phyloP scores from a whole-genome alignment of 345 rosid genomes.

The Theobroma cacao region DNA sequence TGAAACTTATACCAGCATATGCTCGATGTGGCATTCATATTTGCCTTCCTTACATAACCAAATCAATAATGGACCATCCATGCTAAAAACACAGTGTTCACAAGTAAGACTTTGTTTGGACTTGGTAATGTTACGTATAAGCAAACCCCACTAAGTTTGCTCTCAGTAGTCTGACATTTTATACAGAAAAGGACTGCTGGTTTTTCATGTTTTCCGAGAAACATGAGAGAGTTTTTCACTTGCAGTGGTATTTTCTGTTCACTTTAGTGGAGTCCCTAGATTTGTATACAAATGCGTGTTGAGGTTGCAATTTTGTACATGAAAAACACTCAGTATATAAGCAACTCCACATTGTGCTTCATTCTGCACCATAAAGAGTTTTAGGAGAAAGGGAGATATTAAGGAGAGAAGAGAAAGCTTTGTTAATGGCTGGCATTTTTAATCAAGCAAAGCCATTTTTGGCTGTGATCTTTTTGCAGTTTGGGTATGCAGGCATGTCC shows the following conservation, averaged over 20 bases:
- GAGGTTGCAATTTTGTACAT: not conserved
- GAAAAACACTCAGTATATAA: not conserved
- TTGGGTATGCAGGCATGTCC: slow-evolving; percentile 38
- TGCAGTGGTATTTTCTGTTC: not conserved
- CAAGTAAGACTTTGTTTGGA: not conserved
- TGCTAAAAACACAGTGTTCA: not conserved
- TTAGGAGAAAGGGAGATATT: not conserved
- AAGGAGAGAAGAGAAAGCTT: not conserved
- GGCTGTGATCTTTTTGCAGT: slow-evolving; percentile 37
- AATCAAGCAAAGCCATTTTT: slow-evolving; percentile 32
- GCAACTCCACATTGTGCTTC: not conserved
- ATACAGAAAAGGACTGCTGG: not conserved
- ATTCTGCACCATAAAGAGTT: not conserved
- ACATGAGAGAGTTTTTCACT: not conserved
- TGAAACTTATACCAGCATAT: too few species aligned
- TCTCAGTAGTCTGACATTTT: not conserved
- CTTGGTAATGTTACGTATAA: not conserved
- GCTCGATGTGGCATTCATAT: not conserved
- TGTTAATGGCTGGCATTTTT: not conserved
- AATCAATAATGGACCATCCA: too few species aligned
- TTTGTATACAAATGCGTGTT: not conserved
- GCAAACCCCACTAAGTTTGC: not conserved
- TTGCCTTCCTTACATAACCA: not conserved
- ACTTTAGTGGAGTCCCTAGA: not conserved
- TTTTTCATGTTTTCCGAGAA: not conserved